A percentile compares a stretch with the other conserved stretches of the same genome.
Evolutionary conservation across 257 asterid species (phyloP).

Genomic region (Solanum arcanum): DNA sequence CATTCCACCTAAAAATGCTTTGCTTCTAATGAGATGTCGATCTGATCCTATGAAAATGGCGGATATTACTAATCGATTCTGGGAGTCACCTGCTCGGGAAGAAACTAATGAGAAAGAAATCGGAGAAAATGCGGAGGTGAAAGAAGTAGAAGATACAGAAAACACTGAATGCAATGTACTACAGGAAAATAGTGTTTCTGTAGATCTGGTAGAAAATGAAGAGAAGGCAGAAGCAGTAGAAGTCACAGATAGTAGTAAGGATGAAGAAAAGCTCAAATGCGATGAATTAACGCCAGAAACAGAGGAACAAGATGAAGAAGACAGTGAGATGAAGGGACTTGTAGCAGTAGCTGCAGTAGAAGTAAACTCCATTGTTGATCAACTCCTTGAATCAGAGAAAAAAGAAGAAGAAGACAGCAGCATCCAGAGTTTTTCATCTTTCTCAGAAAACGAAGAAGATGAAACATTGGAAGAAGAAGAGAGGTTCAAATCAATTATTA

Average conservation of each 20-base stretch:
- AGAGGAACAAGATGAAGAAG: neutral
- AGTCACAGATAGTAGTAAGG: neutral
- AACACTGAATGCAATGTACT: neutral
- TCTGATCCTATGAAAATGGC: constrained; percentile 96
- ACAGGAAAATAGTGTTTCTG: constrained; percentile 9
- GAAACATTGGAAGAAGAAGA: neutral
- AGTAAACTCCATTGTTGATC: neutral
- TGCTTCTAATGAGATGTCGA: constrained; percentile 88
- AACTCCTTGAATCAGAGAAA: neutral
- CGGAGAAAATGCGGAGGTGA: neutral
- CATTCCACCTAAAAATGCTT: constrained; percentile 91
- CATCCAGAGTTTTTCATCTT: neutral
- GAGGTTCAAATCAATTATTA: constrained; percentile 3
- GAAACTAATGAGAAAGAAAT: constrained; percentile 3
- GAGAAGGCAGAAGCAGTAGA: constrained; percentile 6
- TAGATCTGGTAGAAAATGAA: constrained; percentile 6
- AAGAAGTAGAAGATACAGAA: neutral
- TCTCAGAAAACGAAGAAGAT: neutral
- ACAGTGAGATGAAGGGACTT: neutral
- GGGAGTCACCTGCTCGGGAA: constrained; percentile 37
- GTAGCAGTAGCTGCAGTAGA: neutral
- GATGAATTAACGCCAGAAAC: neutral
- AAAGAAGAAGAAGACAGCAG: neutral
- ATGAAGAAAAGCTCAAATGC: neutral
- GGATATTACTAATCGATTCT: constrained; percentile 42